These are phyloP conservation scores for Boletus vermiculosoides DNA, from an alignment of 768 basidiomycete genomes.

Conservation along the genomic window DNA sequence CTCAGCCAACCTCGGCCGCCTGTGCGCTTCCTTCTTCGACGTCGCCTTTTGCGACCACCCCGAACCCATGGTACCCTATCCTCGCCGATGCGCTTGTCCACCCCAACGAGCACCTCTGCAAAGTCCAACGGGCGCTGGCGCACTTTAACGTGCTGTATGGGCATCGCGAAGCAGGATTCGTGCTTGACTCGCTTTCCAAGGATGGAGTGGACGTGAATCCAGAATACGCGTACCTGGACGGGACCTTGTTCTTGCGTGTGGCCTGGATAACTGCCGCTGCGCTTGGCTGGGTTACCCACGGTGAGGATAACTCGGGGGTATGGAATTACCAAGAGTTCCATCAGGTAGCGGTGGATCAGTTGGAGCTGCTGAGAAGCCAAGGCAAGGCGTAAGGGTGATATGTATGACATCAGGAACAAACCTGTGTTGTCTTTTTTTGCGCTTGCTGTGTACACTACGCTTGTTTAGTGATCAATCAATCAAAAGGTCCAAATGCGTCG, in stretches of 20 bases:
- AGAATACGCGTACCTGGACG: constrained; percentile 51
- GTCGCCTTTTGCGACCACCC: constrained; percentile 36
- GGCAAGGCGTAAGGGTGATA: constrained; percentile 13
- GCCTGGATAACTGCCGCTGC: constrained; percentile 52
- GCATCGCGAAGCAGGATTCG: constrained; percentile 35
- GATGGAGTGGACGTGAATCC: constrained; percentile 39
- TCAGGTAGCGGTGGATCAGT: constrained; percentile 19
- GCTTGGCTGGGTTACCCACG: constrained; percentile 42
- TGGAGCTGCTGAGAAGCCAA: constrained; percentile 24
- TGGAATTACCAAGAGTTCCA: constrained; percentile 35
- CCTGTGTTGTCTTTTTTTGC: neutral
- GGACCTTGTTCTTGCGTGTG: constrained; percentile 58
- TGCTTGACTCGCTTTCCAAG: constrained; percentile 21
- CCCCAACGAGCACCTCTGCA: constrained; percentile 56
- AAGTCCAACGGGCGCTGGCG: constrained; percentile 49
- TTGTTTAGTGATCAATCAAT: neutral
- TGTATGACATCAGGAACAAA: neutral
- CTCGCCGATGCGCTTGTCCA: constrained; percentile 52
- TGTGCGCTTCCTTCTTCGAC: constrained; percentile 32
- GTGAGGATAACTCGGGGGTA: constrained; percentile 27
- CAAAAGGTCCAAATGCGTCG: neutral
- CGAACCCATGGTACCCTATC: constrained; percentile 62
- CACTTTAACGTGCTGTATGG: constrained; percentile 49
- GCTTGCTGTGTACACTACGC: neutral
- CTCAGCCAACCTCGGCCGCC: constrained; percentile 16